phyloP scores from a whole-genome alignment of 176 grass and related monocot species.

The Avena atlantica region DNA sequence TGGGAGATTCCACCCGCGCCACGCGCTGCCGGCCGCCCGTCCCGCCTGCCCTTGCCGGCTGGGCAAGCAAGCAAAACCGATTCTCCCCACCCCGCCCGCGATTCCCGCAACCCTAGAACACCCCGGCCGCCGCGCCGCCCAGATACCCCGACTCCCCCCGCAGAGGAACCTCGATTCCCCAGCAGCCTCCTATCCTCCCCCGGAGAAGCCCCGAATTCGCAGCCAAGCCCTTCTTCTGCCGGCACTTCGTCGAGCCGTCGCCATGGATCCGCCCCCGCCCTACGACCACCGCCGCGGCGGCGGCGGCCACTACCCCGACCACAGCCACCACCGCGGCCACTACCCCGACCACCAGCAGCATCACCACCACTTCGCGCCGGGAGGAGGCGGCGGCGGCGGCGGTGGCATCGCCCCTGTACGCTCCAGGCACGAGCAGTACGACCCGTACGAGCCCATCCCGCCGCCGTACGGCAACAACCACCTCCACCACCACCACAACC shows the following conservation, averaged over 20 bases:
- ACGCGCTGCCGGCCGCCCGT: not conserved
- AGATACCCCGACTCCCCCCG: not conserved
- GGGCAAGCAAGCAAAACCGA: not conserved
- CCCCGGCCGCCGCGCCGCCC: not conserved
- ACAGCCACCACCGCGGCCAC: not conserved
- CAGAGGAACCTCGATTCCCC: not conserved
- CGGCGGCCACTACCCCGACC: conserved; percentile 13
- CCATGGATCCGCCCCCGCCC: conserved; percentile 23
- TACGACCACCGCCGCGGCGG: conserved; percentile 31
- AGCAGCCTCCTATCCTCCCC: not conserved
- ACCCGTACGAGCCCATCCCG: conserved; percentile 11
- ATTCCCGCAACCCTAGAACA: not conserved
- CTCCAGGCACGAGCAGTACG: conserved; percentile 29
- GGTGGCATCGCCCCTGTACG: not conserved
- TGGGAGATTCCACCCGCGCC: not conserved
- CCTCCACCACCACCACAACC: conserved; percentile 12
- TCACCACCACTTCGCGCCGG: not conserved
- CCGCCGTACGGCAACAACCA: not conserved
- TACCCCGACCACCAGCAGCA: not conserved
- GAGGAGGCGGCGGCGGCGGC: not conserved
- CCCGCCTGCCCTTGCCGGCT: not conserved
- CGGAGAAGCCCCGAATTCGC: no score
- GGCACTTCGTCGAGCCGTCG: not conserved
- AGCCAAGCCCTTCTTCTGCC: no score
- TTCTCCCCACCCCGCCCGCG: not conserved